These are phyloP conservation scores for Oryza brachyantha DNA, from an alignment of 176 grass and related monocot genomes.

Conservation along the genomic window DNA sequence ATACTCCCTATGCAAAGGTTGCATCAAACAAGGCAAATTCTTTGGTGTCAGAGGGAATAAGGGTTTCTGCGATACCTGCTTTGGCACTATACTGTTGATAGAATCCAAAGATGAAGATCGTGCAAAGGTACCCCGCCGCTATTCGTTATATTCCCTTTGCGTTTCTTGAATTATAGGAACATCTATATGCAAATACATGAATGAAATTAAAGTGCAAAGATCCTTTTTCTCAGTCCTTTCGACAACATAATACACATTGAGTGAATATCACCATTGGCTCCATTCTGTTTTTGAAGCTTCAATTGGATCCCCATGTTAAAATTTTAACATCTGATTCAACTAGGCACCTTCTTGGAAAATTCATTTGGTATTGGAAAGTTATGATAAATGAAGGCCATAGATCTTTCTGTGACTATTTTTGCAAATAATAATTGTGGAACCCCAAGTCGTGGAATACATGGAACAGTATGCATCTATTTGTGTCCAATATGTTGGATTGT, in stretches of 20 bases:
- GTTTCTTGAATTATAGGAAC: neutral
- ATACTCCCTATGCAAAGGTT: conserved; percentile 89
- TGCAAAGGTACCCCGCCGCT: conserved; percentile 53
- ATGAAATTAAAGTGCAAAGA: too few species aligned
- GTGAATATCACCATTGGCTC: conserved; percentile 7
- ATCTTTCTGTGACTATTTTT: neutral
- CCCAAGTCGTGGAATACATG: conserved; percentile 4
- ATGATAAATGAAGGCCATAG: neutral
- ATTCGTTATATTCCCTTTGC: conserved; percentile 11
- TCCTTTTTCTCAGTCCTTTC: neutral
- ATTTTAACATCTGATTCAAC: neutral
- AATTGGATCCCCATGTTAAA: neutral
- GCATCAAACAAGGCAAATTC: conserved; percentile 64
- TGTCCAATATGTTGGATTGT: neutral
- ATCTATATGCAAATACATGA: neutral
- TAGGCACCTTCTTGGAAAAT: conserved; percentile 3
- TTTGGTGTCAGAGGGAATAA: conserved; percentile 89
- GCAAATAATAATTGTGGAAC: neutral
- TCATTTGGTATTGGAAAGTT: conserved; percentile 5
- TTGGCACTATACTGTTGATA: conserved; percentile 74
- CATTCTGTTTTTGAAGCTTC: conserved; percentile 15
- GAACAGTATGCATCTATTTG: too few species aligned
- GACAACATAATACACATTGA: too few species aligned
- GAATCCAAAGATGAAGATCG: conserved; percentile 61
- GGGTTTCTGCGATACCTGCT: conserved; percentile 98